Conservation (phyloP, 2,329 filamentous ascomycete genomes). For the Rhinocladiella similis region DNA sequence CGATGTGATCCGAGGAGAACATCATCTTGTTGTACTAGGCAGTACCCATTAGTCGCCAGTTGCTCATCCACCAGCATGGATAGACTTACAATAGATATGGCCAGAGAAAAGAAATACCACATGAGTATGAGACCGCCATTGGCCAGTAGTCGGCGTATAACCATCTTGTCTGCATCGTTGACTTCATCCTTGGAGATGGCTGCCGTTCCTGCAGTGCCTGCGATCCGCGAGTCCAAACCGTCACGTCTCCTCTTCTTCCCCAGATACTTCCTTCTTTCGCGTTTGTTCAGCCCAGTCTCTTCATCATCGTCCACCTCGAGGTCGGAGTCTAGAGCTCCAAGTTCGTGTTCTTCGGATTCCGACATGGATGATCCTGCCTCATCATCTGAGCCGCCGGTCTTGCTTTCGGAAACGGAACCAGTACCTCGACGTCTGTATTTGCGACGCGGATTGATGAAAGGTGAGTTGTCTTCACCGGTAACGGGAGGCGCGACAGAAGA, state of each 20-base stretch:
- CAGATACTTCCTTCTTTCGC: constrained; percentile 68
- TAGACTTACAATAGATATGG: constrained; percentile 77
- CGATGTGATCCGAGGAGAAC: constrained; percentile 77
- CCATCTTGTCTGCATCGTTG: constrained; percentile 71
- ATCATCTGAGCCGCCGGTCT: constrained; percentile 25
- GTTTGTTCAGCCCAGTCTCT: constrained; percentile 79
- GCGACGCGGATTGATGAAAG: constrained; percentile 28
- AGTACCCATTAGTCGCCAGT: constrained; percentile 16
- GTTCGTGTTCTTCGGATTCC: constrained; percentile 57
- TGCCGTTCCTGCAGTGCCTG: constrained; percentile 41
- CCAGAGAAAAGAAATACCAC: constrained; percentile 92
- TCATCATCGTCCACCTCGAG: constrained; percentile 84
- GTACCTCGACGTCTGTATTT: constrained; percentile 29
- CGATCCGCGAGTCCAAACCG: constrained; percentile 68
- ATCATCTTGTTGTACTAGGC: constrained; percentile 98
- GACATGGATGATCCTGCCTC: constrained; percentile 39
- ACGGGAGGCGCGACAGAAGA: constrained; percentile 10
- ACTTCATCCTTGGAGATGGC: constrained; percentile 64
- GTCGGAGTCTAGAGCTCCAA: constrained; percentile 63
- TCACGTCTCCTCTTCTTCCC: constrained; percentile 67
- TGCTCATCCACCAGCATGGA: not conserved
- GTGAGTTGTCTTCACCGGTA: constrained; percentile 10
- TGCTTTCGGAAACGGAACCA: constrained; percentile 23
- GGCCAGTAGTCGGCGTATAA: constrained; percentile 67
- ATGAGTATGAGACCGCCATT: constrained; percentile 80